Conservation (phyloP, 306 rosid species). For the Vigna reflexopilosa region DNA sequence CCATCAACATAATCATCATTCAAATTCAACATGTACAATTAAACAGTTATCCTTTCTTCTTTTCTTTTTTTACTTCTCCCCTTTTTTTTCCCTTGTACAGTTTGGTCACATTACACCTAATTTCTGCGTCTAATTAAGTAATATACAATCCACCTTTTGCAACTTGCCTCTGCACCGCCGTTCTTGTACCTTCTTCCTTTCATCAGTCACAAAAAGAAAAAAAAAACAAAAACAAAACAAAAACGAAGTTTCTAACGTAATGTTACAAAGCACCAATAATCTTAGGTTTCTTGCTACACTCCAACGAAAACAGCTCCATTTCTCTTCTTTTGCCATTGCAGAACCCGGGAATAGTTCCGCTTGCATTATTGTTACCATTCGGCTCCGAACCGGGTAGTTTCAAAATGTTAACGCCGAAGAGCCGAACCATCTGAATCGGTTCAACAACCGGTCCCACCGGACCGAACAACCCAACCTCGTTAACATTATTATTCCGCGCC, state of each 20-base stretch:
- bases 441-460: constrained; percentile 57
- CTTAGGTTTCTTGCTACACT: constrained; percentile 84
- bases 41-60: constrained; percentile 41
- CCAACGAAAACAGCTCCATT: constrained; percentile 66
- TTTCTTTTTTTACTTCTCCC: neutral
- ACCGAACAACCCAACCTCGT: constrained; percentile 23
- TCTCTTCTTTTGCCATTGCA: constrained; percentile 77
- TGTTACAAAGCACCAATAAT: constrained; percentile 87
- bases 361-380: constrained; percentile 17
- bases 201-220: constrained; percentile 50
- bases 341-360: constrained; percentile 45
- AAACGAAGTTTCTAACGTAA: neutral
- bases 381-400: constrained; percentile 57
- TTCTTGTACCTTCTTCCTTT: neutral
- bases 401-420: constrained; percentile 92
- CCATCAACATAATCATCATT: neutral
- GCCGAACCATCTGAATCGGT: constrained; percentile 81
- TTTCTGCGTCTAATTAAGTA: constrained; percentile 56
- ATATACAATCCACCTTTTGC: constrained; percentile 59
- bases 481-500: neutral
- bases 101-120: constrained; percentile 48
- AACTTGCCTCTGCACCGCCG: constrained; percentile 57
- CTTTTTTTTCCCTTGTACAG: constrained; percentile 36
- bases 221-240: neutral
- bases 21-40: constrained; percentile 40